Evolutionary conservation across 1,139 yeast species (phyloP).

Genomic region (Yamadazyma aaseri): DNA sequence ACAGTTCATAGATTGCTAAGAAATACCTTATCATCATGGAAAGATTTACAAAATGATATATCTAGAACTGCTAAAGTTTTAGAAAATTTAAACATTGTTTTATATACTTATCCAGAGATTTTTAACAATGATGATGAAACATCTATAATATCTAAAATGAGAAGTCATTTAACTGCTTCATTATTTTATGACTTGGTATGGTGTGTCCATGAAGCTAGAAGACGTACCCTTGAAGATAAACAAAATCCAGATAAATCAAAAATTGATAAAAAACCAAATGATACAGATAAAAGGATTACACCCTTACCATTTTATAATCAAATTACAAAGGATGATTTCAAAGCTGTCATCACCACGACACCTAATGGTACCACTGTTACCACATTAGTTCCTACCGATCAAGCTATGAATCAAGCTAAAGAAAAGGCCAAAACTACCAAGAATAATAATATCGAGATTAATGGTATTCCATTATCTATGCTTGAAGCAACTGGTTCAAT

Average conservation of each 20-base stretch:
- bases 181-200: constrained; percentile 89
- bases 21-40: constrained; percentile 90
- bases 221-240: constrained; percentile 60
- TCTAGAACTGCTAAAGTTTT: constrained; percentile 91
- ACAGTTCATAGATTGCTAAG: constrained; percentile 86
- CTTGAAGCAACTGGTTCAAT: constrained; percentile 78
- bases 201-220: constrained; percentile 92
- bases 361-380: constrained; percentile 93
- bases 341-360: constrained; percentile 79
- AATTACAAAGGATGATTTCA: constrained; percentile 88
- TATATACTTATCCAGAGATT: constrained; percentile 84
- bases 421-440: constrained; percentile 48
- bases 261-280: constrained; percentile 11
- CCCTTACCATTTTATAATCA: constrained; percentile 94
- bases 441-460: constrained; percentile 61
- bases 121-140: constrained; percentile 38
- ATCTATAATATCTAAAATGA: constrained; percentile 82
- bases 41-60: constrained; percentile 84
- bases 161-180: constrained; percentile 90
- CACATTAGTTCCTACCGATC: constrained; percentile 82
- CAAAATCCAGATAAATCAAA: constrained; percentile 26
- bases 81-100: constrained; percentile 83
- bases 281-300: constrained; percentile 36
- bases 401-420: constrained; percentile 59
- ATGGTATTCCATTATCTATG: constrained; percentile 80